Conservation (phyloP, 768 basidiomycete genomes). For the Lactifluus hygrophoroides region DNA sequence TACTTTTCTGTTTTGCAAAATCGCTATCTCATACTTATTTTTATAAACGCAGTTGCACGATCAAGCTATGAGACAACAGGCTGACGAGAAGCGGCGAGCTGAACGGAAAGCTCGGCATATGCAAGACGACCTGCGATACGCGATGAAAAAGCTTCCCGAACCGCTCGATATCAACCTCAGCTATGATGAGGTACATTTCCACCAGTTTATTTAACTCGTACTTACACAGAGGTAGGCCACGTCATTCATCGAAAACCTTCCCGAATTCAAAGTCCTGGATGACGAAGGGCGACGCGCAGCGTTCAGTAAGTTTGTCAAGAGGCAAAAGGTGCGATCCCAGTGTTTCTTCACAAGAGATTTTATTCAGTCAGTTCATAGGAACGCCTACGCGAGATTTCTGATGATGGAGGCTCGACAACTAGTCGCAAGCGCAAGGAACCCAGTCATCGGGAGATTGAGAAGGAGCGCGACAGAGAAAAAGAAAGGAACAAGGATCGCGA, state of each 20-base stretch:
- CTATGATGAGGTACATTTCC: conserved; percentile 69
- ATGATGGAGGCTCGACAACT: conserved; percentile 73
- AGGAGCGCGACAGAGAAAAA: conserved; percentile 27
- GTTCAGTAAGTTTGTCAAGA: conserved; percentile 79
- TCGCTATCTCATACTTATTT: not conserved
- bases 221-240: conserved; percentile 41
- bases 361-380: conserved; percentile 38
- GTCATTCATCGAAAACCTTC: conserved; percentile 69
- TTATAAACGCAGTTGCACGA: conserved; percentile 51
- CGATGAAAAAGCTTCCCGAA: conserved; percentile 81
- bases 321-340: conserved; percentile 62
- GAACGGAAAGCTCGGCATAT: conserved; percentile 81
- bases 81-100: conserved; percentile 77
- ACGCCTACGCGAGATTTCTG: conserved; percentile 65
- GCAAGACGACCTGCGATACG: conserved; percentile 94
- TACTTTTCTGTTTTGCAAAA: conserved; percentile 29
- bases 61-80: conserved; percentile 61
- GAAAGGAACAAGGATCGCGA: conserved; percentile 32
- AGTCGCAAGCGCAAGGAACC: conserved; percentile 79
- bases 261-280: conserved; percentile 81
- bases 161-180: conserved; percentile 64
- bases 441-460: conserved; percentile 22
- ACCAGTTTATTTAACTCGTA: not conserved
- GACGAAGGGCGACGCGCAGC: conserved; percentile 78
- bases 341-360: not conserved